Evolutionary conservation across 108 stramenopile species (phyloP).

Genomic region (Skeletonema costatum): DNA sequence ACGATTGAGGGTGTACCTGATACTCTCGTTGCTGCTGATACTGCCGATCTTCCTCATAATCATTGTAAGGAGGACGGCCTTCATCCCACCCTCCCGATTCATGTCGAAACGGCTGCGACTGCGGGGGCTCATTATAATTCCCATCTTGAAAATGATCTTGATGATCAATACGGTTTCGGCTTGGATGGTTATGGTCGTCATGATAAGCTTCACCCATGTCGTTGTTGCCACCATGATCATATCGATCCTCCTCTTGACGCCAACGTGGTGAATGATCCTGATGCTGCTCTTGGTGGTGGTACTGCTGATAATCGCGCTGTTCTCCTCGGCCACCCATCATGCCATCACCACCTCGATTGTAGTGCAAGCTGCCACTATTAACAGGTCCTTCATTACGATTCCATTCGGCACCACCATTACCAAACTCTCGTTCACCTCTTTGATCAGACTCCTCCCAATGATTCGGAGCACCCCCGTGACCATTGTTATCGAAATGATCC

Average conservation of each 20-base stretch:
- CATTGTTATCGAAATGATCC: neutral
- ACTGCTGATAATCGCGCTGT: constrained; percentile 1
- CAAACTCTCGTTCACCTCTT: neutral
- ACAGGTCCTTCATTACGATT: neutral
- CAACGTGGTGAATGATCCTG: neutral
- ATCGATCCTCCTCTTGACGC: neutral
- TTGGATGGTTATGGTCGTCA: neutral
- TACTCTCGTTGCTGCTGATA: neutral
- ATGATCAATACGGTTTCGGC: neutral
- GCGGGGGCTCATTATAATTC: neutral
- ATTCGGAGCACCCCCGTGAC: neutral
- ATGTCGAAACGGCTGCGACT: neutral
- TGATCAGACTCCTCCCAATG: neutral
- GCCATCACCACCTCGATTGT: neutral
- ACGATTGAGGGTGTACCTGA: neutral
- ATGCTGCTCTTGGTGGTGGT: constrained; percentile 1
- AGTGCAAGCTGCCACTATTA: neutral
- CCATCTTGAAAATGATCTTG: neutral
- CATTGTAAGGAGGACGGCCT: neutral
- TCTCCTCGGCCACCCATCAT: neutral
- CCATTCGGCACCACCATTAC: neutral
- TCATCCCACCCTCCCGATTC: neutral
- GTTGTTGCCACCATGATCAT: neutral
- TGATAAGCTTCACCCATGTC: neutral
- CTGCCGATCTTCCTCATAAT: neutral